Evolutionary conservation across 495 filamentous ascomycete species (phyloP).

Genomic region (Aspergillus wentii): DNA sequence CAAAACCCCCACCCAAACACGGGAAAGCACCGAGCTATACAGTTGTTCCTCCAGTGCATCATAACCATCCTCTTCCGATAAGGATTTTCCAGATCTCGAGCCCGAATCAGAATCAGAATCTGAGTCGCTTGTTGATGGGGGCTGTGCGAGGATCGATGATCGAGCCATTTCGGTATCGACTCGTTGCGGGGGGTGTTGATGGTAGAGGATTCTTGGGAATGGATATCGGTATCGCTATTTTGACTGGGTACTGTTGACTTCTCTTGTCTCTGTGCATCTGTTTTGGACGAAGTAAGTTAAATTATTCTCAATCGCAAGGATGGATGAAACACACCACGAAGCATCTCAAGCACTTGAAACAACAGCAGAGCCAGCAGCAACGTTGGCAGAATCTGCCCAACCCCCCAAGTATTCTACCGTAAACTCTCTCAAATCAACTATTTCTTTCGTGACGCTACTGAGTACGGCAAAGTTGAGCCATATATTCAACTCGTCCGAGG

Average conservation of each 20-base stretch:
- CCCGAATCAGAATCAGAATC: background rate
- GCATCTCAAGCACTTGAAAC: constrained; percentile 1
- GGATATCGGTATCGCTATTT: background rate
- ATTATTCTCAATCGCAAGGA: background rate
- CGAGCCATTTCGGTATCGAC: background rate
- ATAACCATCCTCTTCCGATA: background rate
- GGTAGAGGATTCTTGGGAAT: background rate
- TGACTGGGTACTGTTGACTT: background rate
- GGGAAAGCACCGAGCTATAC: background rate
- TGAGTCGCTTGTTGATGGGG: background rate
- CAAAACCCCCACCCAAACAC: too few species aligned
- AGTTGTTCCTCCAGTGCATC: background rate
- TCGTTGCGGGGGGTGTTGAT: background rate
- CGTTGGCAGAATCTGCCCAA: constrained; percentile 1
- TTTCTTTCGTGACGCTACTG: background rate
- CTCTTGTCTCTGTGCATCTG: background rate
- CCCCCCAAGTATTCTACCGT: background rate
- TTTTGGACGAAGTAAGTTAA: background rate
- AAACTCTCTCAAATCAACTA: background rate
- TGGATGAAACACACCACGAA: background rate
- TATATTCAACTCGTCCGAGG: background rate
- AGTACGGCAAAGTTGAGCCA: background rate
- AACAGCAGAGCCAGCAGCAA: background rate
- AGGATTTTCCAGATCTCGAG: background rate
- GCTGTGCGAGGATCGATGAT: background rate